phyloP scores from a whole-genome alignment of 2,329 filamentous ascomycete species.

The Colletotrichum theobromicola region DNA sequence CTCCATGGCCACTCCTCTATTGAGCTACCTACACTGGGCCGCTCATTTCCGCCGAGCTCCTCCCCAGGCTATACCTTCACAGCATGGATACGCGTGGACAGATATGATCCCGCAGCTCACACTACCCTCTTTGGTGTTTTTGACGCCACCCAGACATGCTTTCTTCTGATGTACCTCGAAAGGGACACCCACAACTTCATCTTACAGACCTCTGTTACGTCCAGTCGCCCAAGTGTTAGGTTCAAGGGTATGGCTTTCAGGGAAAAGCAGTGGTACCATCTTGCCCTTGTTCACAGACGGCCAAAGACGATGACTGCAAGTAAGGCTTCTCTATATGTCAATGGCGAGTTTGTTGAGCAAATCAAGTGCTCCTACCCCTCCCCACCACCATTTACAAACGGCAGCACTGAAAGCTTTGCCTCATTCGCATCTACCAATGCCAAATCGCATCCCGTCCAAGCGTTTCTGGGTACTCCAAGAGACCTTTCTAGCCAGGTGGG shows the following conservation, averaged over 20 bases:
- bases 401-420: constrained; percentile 71
- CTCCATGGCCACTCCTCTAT: constrained; percentile 87
- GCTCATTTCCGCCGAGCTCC: constrained; percentile 81
- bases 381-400: constrained; percentile 69
- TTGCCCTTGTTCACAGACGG: constrained; percentile 84
- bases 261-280: constrained; percentile 87
- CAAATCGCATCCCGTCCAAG: constrained; percentile 77
- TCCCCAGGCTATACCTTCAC: constrained; percentile 88
- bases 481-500: constrained; percentile 82
- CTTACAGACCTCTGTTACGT: constrained; percentile 90
- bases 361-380: constrained; percentile 87
- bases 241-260: constrained; percentile 86
- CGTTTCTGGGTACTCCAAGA: constrained; percentile 90
- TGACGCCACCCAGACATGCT: constrained; percentile 90
- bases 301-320: constrained; percentile 77
- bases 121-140: constrained; percentile 97
- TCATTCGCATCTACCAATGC: constrained; percentile 65
- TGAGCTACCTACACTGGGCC: constrained; percentile 85
- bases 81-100: constrained; percentile 87
- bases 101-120: constrained; percentile 83
- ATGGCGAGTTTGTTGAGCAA: constrained; percentile 94
- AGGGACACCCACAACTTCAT: constrained; percentile 94
- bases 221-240: constrained; percentile 84
- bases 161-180: constrained; percentile 91
- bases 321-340: constrained; percentile 86